Percentiles rank a stretch among this genome's conserved stretches.
These are phyloP conservation scores for Sporothrix brasiliensis DNA, from an alignment of 2,329 filamentous ascomycete species.

Conservation along the genomic window DNA sequence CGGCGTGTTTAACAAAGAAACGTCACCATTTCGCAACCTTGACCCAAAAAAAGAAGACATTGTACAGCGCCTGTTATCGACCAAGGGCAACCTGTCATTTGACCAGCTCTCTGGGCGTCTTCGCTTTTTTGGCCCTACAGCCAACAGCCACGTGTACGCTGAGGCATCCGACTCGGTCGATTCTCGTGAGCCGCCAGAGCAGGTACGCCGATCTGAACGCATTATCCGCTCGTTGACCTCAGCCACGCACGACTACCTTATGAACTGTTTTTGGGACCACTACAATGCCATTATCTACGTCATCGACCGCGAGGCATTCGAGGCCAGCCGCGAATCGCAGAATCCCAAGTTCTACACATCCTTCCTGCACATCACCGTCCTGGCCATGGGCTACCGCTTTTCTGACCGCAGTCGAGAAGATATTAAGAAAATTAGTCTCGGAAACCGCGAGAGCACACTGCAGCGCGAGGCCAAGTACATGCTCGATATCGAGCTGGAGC, in stretches of 20 bases:
- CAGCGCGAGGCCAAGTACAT: conserved; percentile 59
- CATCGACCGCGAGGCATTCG: conserved; percentile 54
- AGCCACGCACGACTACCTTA: conserved; percentile 56
- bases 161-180: conserved; percentile 44
- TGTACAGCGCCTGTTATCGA: conserved; percentile 53
- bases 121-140: conserved; percentile 57
- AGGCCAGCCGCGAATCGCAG: conserved; percentile 51
- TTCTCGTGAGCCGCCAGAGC: conserved; percentile 49
- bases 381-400: conserved; percentile 57
- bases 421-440: conserved; percentile 52
- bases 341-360: conserved; percentile 55
- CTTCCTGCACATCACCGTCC: conserved; percentile 55
- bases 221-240: conserved; percentile 51
- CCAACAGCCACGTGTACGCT: conserved; percentile 57
- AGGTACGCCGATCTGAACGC: conserved; percentile 51
- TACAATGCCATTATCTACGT: conserved; percentile 56
- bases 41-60: conserved; percentile 52
- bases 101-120: conserved; percentile 55
- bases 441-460: conserved; percentile 54
- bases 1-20: conserved; percentile 38
- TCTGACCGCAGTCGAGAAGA: conserved; percentile 54
- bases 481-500: conserved; percentile 57
- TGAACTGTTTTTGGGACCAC: conserved; percentile 55
- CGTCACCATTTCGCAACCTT: conserved; percentile 44
- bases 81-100: conserved; percentile 54